Evolutionary conservation across 768 basidiomycete species (phyloP), one percentile per base, ranked within the genome.

Genomic region (Xanthoconium purpureum): DNA sequence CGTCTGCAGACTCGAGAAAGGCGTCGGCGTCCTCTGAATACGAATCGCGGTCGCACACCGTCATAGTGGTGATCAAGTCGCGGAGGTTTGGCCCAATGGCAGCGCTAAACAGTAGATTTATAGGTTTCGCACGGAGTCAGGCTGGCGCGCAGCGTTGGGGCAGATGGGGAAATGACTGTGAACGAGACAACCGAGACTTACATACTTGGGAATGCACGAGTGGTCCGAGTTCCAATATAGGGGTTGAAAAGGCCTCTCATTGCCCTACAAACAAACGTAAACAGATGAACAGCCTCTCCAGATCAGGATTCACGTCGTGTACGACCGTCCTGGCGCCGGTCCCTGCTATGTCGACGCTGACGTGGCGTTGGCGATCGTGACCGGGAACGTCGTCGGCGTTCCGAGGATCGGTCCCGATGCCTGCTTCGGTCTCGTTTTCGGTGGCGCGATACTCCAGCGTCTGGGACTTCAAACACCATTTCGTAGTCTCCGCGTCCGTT

Each of bases 401-500:
- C 64, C 37, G 54, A 40, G 43, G 66, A 52, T 49, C 74, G 66
- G 32, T 82, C 78, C 28, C 76, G 75, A 57, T 84, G 85, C 48
- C 80, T 72, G 57, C 81, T 84, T 29, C 80, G 78, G 61, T 80
- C 81, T 44, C 78, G 73, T 39, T 75, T 75, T 46, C 77, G 78
- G 24, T 70, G 73, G 44, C 73, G 71, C n/a, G 64, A 62, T 10
- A 60, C 59, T 24, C 67, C 71, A 59, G 60, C 69, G 50, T 73
- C 72, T n/a, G 78, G 75, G n/a, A 87, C 78, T 57, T 95, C 92
- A 69, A 95, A 94, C 24, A 94, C 89, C 88, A 94, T 85, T 20
- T 83, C 84, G 66, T 94, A 92, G 17, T 68, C 60, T 45, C 59
- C 36, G 36, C 61, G 58, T 38, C 74, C 76, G 37, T 71, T 70